Evolutionary conservation across 345 rosid species (phyloP), one percentile per base, ranked within the genome.

Genomic region (Pseudoturritis turrita): DNA sequence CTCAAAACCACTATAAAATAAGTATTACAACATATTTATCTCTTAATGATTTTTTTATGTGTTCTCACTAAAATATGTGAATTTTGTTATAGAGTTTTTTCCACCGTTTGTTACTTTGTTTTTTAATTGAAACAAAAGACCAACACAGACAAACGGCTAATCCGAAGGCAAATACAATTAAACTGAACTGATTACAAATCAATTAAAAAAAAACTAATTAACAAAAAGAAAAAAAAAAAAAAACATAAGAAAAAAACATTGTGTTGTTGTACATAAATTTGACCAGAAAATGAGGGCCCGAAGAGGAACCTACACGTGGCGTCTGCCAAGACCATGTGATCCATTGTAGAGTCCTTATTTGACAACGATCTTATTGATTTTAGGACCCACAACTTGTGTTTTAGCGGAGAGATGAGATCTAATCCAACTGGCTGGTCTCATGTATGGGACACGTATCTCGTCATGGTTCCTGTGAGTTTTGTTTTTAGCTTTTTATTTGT

Each of bases 381-480:
- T n/a, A 19, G 62, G 69, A 6, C 52, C 55, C 76, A 43, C 70
- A 52, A 22, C 29, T 33, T 60, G n/a, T n/a, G n/a, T n/a, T n/a
- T n/a, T n/a, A n/a, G n/a, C n/a, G n/a, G n/a, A n/a, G n/a, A n/a
- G 54, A 40, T 26, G 53, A 44, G 77, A 72, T 72, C 56, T 33
- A 43, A 44, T 44, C 70, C 63, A 31, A 68, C 49, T 67, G 74
- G 46, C 63, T 43, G 23, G 67, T 66, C 62, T 74, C 66, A 35
- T 54, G 49, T 25, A 55, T 39, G 4, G 15, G 31, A 56, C 53
- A 74, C 78, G 72, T 74, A 46, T 57, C 40, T 47, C 18, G 43
- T 28, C 77, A 21, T 10, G 33, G 23, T 75, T 68, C 78, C 68
- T 68, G 78, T 75, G 69, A 15, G 6, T 43, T 72, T 53, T 62